Evolutionary conservation across 139 green algal species (phyloP).

Genomic region (Penium margaritaceum): DNA sequence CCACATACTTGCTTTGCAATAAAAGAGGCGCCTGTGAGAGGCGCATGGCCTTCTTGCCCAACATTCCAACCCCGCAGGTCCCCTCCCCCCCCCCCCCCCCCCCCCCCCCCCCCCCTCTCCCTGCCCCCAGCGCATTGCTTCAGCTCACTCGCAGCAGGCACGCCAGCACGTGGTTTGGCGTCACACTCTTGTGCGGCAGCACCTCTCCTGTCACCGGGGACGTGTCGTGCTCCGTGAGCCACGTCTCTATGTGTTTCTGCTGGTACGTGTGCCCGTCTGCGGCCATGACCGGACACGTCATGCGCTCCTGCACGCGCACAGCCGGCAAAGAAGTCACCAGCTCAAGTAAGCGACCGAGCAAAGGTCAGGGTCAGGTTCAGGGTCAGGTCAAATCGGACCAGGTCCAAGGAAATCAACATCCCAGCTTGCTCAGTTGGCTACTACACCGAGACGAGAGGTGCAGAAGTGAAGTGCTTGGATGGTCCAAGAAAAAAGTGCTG

Average conservation of each 20-base stretch:
- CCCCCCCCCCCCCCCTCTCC: too few species aligned
- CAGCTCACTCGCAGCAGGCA: too few species aligned
- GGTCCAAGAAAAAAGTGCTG: not conserved
- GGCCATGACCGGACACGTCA: conserved; percentile 60
- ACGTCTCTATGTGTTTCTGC: conserved; percentile 52
- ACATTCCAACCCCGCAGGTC: too few species aligned
- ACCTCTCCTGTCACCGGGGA: conserved; percentile 57
- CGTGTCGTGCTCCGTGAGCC: conserved; percentile 35
- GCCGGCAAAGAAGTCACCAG: not conserved
- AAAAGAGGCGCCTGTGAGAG: too few species aligned
- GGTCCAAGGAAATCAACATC: not conserved
- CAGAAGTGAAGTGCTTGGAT: not conserved
- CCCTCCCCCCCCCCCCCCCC: too few species aligned
- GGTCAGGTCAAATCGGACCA: not conserved
- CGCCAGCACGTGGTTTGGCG: conserved; percentile 45
- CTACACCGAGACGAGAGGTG: not conserved
- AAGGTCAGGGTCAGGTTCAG: not conserved
- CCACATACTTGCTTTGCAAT: too few species aligned
- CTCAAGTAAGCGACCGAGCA: not conserved
- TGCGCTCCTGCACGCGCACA: conserved; percentile 37
- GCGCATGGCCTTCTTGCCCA: too few species aligned
- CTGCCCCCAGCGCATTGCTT: too few species aligned
- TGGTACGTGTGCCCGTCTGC: conserved; percentile 67
- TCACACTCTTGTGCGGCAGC: conserved; percentile 46
- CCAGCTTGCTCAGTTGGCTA: not conserved